A percentile compares a stretch with the other conserved stretches of the same genome.
Conservation (phyloP, 345 rosid genomes). For the Ailanthus altissimus region DNA sequence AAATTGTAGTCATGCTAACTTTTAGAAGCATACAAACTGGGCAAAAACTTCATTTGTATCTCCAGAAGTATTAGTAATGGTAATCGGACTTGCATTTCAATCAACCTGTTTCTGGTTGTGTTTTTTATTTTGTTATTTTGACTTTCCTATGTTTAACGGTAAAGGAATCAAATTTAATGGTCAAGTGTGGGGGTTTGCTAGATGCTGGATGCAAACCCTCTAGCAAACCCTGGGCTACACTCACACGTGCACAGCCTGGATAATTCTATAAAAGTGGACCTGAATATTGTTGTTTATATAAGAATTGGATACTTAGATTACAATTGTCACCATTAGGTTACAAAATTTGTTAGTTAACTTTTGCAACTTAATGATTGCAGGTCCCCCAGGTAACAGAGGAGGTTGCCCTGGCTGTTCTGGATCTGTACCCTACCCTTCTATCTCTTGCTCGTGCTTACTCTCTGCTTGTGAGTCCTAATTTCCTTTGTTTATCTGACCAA, state of each 20-base stretch:
- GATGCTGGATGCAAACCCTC: background rate
- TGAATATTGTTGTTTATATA: background rate
- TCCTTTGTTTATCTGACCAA: background rate
- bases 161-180: background rate
- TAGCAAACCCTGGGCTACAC: background rate
- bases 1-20: background rate
- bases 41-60: background rate
- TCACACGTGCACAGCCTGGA: background rate
- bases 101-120: background rate
- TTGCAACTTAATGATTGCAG: conserved; percentile 40
- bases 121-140: background rate
- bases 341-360: background rate
- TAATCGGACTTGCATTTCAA: background rate
- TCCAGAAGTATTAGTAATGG: background rate
- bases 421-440: conserved; percentile 72
- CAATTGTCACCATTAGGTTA: background rate
- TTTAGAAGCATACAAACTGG: background rate
- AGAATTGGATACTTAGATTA: background rate
- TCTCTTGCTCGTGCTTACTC: conserved; percentile 87
- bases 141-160: background rate
- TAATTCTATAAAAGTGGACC: background rate
- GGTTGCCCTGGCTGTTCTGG: conserved; percentile 66
- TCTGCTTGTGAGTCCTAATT: conserved; percentile 63
- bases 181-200: background rate
- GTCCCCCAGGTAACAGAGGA: conserved; percentile 88